These are phyloP conservation scores for Dipteronia dyeriana DNA, from an alignment of 345 rosid species.

Conservation along the genomic window DNA sequence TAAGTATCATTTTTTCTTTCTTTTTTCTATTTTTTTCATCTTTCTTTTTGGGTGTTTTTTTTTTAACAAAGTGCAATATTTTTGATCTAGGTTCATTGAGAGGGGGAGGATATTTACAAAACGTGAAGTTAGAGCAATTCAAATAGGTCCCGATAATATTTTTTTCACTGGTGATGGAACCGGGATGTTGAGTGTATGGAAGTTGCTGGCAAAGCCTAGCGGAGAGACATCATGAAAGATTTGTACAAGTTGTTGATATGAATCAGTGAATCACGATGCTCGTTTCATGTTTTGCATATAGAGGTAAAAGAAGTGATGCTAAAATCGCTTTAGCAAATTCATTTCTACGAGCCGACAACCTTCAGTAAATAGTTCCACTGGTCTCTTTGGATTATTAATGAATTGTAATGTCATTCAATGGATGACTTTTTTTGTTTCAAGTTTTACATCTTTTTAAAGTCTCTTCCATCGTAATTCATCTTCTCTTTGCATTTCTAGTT, in stretches of 20 bases:
- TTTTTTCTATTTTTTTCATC: neutral
- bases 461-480: too few relatives aligned
- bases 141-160: slow-evolving; percentile 40
- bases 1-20: slow-evolving; percentile 25
- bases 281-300: too few relatives aligned
- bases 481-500: too few relatives aligned
- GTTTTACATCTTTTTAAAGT: too few relatives aligned
- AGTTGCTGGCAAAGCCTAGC: slow-evolving; percentile 11
- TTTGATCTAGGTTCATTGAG: slow-evolving; percentile 33
- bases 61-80: neutral
- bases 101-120: slow-evolving; percentile 54
- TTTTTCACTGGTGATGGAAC: slow-evolving; percentile 56
- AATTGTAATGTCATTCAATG: neutral
- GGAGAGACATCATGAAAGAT: too few relatives aligned
- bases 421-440: neutral
- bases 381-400: neutral
- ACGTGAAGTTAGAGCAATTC: slow-evolving; percentile 33
- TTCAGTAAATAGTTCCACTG: too few relatives aligned
- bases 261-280: too few relatives aligned
- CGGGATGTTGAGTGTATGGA: slow-evolving; percentile 44
- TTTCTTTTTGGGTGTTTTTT: too few relatives aligned
- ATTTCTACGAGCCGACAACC: neutral
- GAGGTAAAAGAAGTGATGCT: too few relatives aligned
- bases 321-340: too few relatives aligned
- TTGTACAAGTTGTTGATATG: too few relatives aligned